Evolutionary conservation across 345 rosid genomes (phyloP).

Genomic region (Carallia pectinifolia): DNA sequence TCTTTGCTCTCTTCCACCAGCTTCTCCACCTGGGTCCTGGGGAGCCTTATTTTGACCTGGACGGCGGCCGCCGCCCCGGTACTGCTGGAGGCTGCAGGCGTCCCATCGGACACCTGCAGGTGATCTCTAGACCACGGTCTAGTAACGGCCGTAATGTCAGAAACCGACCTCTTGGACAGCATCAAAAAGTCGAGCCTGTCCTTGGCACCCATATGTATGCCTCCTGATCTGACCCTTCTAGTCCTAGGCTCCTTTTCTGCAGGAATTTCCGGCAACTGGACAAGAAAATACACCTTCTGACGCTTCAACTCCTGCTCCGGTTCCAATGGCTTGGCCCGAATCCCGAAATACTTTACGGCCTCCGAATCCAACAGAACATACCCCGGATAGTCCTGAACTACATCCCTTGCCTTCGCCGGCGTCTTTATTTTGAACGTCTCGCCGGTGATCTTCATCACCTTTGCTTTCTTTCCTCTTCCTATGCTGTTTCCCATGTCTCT

Average conservation of each 20-base stretch:
- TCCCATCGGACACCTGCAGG: neutral
- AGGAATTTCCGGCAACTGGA: slow-evolving; percentile 20
- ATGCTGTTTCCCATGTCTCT: slow-evolving; percentile 22
- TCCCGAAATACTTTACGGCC: slow-evolving; percentile 23
- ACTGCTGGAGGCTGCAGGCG: neutral
- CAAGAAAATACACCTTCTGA: slow-evolving; percentile 18
- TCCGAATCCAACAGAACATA: slow-evolving; percentile 24
- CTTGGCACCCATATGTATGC: slow-evolving; percentile 22
- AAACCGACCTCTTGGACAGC: slow-evolving; percentile 20
- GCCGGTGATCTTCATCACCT: slow-evolving; percentile 26
- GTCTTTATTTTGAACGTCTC: slow-evolving; percentile 27
- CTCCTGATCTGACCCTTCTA: slow-evolving; percentile 18
- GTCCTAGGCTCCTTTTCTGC: slow-evolving; percentile 3
- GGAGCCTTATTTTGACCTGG: slow-evolving; percentile 23
- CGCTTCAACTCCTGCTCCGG: slow-evolving; percentile 16
- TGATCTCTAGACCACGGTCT: neutral
- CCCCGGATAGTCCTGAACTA: slow-evolving; percentile 20
- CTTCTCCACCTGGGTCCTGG: slow-evolving; percentile 19
- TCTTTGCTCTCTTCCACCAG: slow-evolving; percentile 21
- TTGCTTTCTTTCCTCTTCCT: slow-evolving; percentile 20
- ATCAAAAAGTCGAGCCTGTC: slow-evolving; percentile 26
- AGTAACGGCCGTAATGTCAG: slow-evolving; percentile 9
- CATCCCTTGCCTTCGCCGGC: slow-evolving; percentile 18
- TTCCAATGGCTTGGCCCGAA: slow-evolving; percentile 19
- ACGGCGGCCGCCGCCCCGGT: neutral